phyloP scores from a whole-genome alignment of 768 basidiomycete species.

The Lactarius hatsudake region DNA sequence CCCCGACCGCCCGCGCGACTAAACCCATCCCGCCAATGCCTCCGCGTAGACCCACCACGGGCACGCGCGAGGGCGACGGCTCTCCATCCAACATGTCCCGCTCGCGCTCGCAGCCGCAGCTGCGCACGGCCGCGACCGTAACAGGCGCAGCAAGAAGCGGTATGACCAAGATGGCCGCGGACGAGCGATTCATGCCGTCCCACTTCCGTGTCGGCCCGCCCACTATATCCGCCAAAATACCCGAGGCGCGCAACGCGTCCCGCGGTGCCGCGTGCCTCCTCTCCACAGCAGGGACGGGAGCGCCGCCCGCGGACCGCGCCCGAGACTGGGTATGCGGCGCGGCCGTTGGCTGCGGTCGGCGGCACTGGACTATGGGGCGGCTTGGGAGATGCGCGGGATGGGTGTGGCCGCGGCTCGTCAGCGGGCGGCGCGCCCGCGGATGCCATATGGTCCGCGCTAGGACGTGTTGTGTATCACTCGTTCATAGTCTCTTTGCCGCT shows the following conservation, averaged over 20 bases:
- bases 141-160: neutral
- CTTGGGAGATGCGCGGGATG: neutral
- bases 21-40: neutral
- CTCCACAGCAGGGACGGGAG: neutral
- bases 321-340: neutral
- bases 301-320: neutral
- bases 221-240: neutral
- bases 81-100: neutral
- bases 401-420: slow-evolving; percentile 8
- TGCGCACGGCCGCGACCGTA: neutral
- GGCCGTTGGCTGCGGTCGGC: neutral
- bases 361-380: neutral
- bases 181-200: neutral
- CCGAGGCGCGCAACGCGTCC: neutral
- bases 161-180: neutral
- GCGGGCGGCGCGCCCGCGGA: slow-evolving; percentile 2
- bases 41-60: neutral
- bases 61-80: neutral
- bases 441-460: neutral
- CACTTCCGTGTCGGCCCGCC: neutral
- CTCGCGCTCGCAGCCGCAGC: neutral
- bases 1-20: neutral
- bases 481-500: neutral
- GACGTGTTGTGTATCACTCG: neutral
- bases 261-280: neutral